Evolutionary conservation across 2,329 filamentous ascomycete genomes (phyloP), one percentile per base, ranked within the genome.

Genomic region (Colletotrichum viniferum): DNA sequence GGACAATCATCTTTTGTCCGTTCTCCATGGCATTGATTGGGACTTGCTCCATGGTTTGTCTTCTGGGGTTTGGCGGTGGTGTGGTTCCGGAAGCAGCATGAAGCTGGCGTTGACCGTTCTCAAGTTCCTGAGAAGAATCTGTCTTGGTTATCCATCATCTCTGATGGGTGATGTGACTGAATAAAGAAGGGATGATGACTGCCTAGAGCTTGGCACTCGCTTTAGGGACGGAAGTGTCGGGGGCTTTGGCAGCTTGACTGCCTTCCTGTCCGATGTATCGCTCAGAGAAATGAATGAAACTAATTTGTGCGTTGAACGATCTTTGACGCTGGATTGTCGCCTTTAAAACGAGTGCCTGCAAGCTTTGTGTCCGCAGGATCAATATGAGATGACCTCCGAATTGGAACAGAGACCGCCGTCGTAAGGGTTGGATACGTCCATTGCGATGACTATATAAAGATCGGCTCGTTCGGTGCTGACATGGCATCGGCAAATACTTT

Each of bases 61-160:
- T 6, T 43, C 0, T 6, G 18, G 0, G 9, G 5, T 48, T n/a
- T 12, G 38, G 38, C 5, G 6, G 13, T 2, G n/a, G n/a, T 7
- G 3, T 13, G 43, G n/a, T 52, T 13, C 12, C n/a, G 43, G 43
- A 6, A 52, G 43, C 5, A 21, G 10, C 43, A 21, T 13, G 43
- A 52, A 2, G 43, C 6, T 52, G 18, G 5, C 10, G 16, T n/a
- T 5, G 38, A 18, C 7, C 9, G 36, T 12, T 48, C 38, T 5
- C 18, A 4, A 21, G 18, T n/a, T n/a, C 10, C 43, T 21, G 18
- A 12, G 18, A 6, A 10, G 5, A 7, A 48, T 3, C 12, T 21
- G n/a, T 4, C 4, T 13, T 4, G 10, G n/a, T n/a, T 48, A 2
- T 52, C 12, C n/a, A 52, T 52, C 43, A 52, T 52, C 43, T 52